These are phyloP conservation scores for Xylaria sp. DNA, from an alignment of 2,329 filamentous ascomycete genomes.

Conservation along the genomic window DNA sequence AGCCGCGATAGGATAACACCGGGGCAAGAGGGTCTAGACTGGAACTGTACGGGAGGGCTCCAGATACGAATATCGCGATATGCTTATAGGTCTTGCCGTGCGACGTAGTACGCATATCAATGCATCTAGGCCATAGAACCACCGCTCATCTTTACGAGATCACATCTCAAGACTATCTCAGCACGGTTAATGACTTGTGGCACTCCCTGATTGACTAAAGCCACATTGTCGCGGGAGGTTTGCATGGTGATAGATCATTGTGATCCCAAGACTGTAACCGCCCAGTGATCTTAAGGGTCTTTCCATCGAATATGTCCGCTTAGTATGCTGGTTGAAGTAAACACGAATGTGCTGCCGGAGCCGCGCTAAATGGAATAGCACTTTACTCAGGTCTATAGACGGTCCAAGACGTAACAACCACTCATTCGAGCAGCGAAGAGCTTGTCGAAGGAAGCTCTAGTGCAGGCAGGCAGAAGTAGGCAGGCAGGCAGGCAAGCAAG, in stretches of 20 bases:
- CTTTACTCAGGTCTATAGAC: neutral
- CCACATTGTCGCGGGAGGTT: slow-evolving; percentile 1
- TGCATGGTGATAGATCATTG: slow-evolving; percentile 11
- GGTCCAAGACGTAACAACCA: neutral
- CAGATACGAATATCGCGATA: neutral
- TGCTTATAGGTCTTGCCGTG: slow-evolving; percentile 16
- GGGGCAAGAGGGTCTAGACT: slow-evolving; percentile 20
- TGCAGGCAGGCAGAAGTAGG: neutral
- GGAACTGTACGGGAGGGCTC: neutral
- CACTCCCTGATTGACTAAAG: slow-evolving; percentile 31
- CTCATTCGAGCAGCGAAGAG: slow-evolving; percentile 1
- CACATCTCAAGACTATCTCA: slow-evolving; percentile 8
- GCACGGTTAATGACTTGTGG: slow-evolving; percentile 24
- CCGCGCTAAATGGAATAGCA: slow-evolving; percentile 2
- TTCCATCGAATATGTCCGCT: neutral
- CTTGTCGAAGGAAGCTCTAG: neutral
- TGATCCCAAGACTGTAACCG: slow-evolving; percentile 4
- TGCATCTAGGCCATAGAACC: slow-evolving; percentile 23
- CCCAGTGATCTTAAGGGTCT: slow-evolving; percentile 4
- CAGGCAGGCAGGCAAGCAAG: neutral
- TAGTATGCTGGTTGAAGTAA: neutral
- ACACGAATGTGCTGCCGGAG: neutral
- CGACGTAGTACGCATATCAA: slow-evolving; percentile 14
- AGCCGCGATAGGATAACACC: slow-evolving; percentile 15
- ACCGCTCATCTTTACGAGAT: slow-evolving; percentile 19